Percentiles rank a stretch among this genome's conserved stretches.
Evolutionary conservation across 805 yeast genomes (phyloP).

Genomic region (Saccharomyces eubayanus): DNA sequence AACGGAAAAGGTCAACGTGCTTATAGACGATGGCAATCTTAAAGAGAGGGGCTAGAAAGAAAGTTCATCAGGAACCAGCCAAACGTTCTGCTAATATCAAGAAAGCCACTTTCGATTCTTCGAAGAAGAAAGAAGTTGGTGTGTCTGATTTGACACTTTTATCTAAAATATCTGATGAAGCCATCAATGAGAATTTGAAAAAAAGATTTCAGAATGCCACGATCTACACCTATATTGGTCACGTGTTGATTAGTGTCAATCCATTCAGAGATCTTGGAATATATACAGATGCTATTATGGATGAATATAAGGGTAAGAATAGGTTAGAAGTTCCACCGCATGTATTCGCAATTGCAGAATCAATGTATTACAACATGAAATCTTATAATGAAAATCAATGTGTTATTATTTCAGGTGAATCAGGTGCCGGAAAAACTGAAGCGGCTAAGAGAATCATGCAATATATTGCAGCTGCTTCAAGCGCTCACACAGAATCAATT

Average conservation of each 20-base stretch:
- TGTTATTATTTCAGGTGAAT: conserved; percentile 91
- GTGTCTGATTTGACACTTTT: conserved; percentile 84
- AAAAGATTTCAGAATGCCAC: conserved; percentile 80
- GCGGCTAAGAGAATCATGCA: conserved; percentile 97
- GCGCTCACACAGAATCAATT: conserved; percentile 51
- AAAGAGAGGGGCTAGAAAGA: conserved; percentile 60
- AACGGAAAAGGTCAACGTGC: conserved; percentile 14
- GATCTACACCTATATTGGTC: conserved; percentile 86
- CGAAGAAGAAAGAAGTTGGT: conserved; percentile 89
- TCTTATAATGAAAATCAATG: conserved; percentile 89
- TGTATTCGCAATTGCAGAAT: conserved; percentile 91
- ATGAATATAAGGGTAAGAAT: conserved; percentile 76
- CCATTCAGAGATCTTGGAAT: conserved; percentile 93
- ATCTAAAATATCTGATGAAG: conserved; percentile 77
- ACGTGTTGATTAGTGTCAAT: conserved; percentile 85
- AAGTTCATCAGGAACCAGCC: conserved; percentile 41
- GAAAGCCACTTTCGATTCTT: conserved; percentile 80
- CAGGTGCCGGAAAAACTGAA: conserved; percentile 95
- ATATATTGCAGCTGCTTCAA: conserved; percentile 75
- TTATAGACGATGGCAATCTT: conserved; percentile 50
- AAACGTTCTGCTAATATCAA: conserved; percentile 47
- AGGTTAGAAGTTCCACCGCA: conserved; percentile 95
- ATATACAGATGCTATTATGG: conserved; percentile 67
- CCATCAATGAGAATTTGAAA: conserved; percentile 81
- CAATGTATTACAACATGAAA: conserved; percentile 89